Conservation (phyloP, 2,329 filamentous ascomycete genomes). For the Cryphonectria radicalis region DNA sequence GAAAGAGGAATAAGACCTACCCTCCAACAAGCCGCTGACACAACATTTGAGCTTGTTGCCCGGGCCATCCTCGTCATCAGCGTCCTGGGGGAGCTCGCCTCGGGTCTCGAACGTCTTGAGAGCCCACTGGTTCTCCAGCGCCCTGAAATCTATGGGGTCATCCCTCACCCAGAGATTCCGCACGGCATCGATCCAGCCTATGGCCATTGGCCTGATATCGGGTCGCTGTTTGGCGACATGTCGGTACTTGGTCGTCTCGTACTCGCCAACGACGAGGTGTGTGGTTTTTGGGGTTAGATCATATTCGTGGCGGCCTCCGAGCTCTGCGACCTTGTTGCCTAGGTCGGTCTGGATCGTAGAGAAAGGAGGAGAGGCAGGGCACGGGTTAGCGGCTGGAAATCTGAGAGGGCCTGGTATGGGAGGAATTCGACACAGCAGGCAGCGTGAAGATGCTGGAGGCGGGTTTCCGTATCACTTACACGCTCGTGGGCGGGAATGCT, state of each 20-base stretch:
- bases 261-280: slow-evolving; percentile 88
- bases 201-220: slow-evolving; percentile 81
- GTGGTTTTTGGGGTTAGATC: slow-evolving; percentile 96
- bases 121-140: slow-evolving; percentile 69
- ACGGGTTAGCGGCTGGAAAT: slow-evolving; percentile 10
- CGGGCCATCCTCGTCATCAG: slow-evolving; percentile 36
- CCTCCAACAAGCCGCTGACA: slow-evolving; percentile 61
- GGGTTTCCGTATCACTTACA: slow-evolving; percentile 52
- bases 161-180: slow-evolving; percentile 80
- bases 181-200: slow-evolving; percentile 84
- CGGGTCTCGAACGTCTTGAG: slow-evolving; percentile 66
- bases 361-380: background rate
- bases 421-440: slow-evolving; percentile 20
- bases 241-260: slow-evolving; percentile 90
- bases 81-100: slow-evolving; percentile 45
- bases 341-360: slow-evolving; percentile 54
- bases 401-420: slow-evolving; percentile 8
- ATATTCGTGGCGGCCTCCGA: slow-evolving; percentile 86
- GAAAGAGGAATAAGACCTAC: slow-evolving; percentile 34
- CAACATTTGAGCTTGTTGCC: slow-evolving; percentile 55
- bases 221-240: slow-evolving; percentile 89
- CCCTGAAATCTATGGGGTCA: slow-evolving; percentile 71
- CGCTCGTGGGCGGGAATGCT: slow-evolving; percentile 79
- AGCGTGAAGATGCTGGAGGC: slow-evolving; percentile 5
- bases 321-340: slow-evolving; percentile 69